Evolutionary conservation across 2,329 filamentous ascomycete species (phyloP).

Genomic region (Cladosporium colombiae): DNA sequence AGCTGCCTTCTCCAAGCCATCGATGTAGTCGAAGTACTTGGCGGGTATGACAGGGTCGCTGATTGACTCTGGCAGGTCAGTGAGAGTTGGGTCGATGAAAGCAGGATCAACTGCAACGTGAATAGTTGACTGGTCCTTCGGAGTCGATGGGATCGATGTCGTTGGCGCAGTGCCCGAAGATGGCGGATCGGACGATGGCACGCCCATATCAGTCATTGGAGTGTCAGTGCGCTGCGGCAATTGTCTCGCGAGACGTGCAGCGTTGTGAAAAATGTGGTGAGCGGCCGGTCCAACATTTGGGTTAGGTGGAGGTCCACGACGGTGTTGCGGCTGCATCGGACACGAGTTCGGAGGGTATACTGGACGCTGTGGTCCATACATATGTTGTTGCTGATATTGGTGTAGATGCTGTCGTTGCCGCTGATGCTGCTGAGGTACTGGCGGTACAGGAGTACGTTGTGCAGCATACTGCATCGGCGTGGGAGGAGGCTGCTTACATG

Average conservation of each 20-base stretch:
- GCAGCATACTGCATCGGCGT: constrained; percentile 27
- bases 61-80: constrained; percentile 38
- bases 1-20: constrained; percentile 34
- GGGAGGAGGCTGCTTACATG: constrained; percentile 27
- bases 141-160: constrained; percentile 43
- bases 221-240: constrained; percentile 37
- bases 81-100: constrained; percentile 38
- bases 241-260: constrained; percentile 35
- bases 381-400: constrained; percentile 24
- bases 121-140: constrained; percentile 40
- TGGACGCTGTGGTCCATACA: constrained; percentile 25
- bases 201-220: constrained; percentile 42
- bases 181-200: constrained; percentile 47
- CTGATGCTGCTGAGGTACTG: constrained; percentile 22
- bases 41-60: constrained; percentile 38
- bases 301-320: constrained; percentile 30
- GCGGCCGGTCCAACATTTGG: constrained; percentile 32
- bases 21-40: constrained; percentile 40
- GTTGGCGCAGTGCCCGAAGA: constrained; percentile 43
- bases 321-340: constrained; percentile 18
- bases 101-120: constrained; percentile 39
- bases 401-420: constrained; percentile 24
- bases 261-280: constrained; percentile 38
- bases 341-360: constrained; percentile 10
- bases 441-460: constrained; percentile 22